phyloP scores from a whole-genome alignment of 2,329 filamentous ascomycete species.

The Hypoxylon sp. region DNA sequence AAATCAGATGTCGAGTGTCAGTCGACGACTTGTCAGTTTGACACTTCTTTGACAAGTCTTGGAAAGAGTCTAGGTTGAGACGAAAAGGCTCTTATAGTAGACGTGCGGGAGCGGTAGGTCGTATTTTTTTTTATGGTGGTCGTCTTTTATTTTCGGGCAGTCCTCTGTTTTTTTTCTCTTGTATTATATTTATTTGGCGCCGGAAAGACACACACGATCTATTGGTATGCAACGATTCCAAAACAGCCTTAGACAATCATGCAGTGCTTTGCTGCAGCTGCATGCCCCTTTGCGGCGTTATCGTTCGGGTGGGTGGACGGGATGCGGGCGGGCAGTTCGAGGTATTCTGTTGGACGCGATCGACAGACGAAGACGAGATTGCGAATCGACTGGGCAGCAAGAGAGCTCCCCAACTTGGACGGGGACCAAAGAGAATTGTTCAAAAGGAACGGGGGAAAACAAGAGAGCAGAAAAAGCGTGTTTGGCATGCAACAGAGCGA shows the following conservation, averaged over 20 bases:
- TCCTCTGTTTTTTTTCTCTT: no score
- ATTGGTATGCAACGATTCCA: slow-evolving; percentile 35
- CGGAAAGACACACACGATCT: slow-evolving; percentile 36
- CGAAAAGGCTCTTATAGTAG: slow-evolving; percentile 16
- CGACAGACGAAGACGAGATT: slow-evolving; percentile 12
- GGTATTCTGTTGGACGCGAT: slow-evolving; percentile 24
- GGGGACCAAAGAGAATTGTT: slow-evolving; percentile 20
- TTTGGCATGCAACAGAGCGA: slow-evolving; percentile 28
- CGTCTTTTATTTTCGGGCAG: slow-evolving; percentile 37
- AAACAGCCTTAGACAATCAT: slow-evolving; percentile 41
- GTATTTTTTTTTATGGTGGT: slow-evolving; percentile 19
- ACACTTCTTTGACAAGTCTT: slow-evolving; percentile 14
- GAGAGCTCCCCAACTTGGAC: slow-evolving; percentile 16
- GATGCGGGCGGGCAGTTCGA: slow-evolving; percentile 33
- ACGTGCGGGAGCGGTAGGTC: slow-evolving; percentile 16
- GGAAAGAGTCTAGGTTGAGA: slow-evolving; percentile 9
- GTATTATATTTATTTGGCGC: no score
- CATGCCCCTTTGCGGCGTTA: slow-evolving; percentile 42
- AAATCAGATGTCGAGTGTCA: slow-evolving; percentile 30
- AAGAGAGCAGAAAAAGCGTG: no score
- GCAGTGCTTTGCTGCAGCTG: slow-evolving; percentile 43
- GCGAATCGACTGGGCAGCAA: slow-evolving; percentile 19
- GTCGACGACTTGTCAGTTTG: slow-evolving; percentile 25
- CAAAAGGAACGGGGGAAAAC: no score
- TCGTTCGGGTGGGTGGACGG: slow-evolving; percentile 42